Base-by-base conservation (phyloP, 2,329 filamentous ascomycete genomes). In the Colletotrichum higginsianum region DNA sequence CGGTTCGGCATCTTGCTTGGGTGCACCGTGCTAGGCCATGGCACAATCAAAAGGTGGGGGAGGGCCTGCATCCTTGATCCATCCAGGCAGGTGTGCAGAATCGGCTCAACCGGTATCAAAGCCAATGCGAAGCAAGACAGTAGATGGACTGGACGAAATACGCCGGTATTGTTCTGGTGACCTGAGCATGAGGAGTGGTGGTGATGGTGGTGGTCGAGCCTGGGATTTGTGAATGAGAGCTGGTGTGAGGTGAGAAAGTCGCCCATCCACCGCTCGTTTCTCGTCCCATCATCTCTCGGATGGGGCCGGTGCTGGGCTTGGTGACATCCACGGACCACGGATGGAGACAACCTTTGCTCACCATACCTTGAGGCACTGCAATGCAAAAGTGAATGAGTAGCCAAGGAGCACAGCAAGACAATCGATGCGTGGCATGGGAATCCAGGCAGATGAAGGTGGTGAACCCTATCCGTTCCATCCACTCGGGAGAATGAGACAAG, bases 201-300 rank as follows among this genome's bases (percentile, higher is more conserved):
- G 49, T 52, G 9, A 16, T 30, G 55, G 21, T 2, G 40, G 11
- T 38, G 66, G 23, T 52, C 35, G 35, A 35, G 52, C n/a, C 16
- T 44, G 44, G 35, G 35, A 38, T 8, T 38, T 38, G 35, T 38
- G 16, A 26, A 53, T 4, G 40, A 44, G 21, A 30, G 26, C 11
- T 42, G 30, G 40, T 11, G 26, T 16, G 63, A 42, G 44, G 53
- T 21, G 47, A 61, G 55, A 49, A 18, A 21, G 38, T 60, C 3
- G 46, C 47, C 11, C 55, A 47, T 55, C 46, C 58, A 60, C 53
- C 58, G 63, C 57, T 71, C 68, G 50, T 71, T 58, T 68, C 65
- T 71, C 68, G 53, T 68, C 65, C 53, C 68, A 71, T 68, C 65
- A 71, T 68, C 65, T 63, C 68, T 65, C 52, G 68, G 52, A 63